Evolutionary conservation across 2,329 filamentous ascomycete genomes (phyloP), one percentile per base, ranked within the genome.

Genomic region (Aspergillus felis): DNA sequence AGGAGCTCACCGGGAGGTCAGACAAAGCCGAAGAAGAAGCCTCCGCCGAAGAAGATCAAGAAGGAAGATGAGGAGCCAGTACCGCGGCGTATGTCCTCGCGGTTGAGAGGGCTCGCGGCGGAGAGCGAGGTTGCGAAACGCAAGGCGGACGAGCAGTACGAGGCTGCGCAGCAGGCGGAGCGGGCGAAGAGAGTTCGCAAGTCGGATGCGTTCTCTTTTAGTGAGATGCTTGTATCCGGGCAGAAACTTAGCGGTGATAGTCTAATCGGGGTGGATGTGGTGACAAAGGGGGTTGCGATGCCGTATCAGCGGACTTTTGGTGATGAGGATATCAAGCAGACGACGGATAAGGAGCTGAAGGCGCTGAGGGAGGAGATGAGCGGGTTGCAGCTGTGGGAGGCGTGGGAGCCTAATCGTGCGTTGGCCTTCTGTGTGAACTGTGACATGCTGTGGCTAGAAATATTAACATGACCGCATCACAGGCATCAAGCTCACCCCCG

Each of bases 401-500:
- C 87, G 14, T 96, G 90, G 82, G 84, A 86, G 22, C 92, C 92
- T 0, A 92, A 88, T 66, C 84, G 91, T 89, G 76, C 59, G 82
- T 73, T 50, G 10, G 58, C 38, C 50, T 24, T 35, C 17, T 32
- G 28, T 10, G 32, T 55, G 9, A 35, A 48, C 32, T 49, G 32
- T 2, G 32, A 38, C 32, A n/a, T 35, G 32, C 32, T 7, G 32
- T 46, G 20, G 28, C 20, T 44, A 57, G 28, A 25, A 44, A 35
- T 53, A 55, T 29, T 53, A 54, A 58, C 50, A 41, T 53, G 29
- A 22, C 50, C 52, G 41, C 17, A 47, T 42, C 14, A 1, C 64
- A 91, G 90, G 90, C 54, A 94, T 97, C 67, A 97, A 97, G 71
- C 87, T 97, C 51, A 93, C 90, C 0, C 92, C 92, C 0, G 91